phyloP scores from a whole-genome alignment of 768 basidiomycete genomes.

The Boletales sp. region DNA sequence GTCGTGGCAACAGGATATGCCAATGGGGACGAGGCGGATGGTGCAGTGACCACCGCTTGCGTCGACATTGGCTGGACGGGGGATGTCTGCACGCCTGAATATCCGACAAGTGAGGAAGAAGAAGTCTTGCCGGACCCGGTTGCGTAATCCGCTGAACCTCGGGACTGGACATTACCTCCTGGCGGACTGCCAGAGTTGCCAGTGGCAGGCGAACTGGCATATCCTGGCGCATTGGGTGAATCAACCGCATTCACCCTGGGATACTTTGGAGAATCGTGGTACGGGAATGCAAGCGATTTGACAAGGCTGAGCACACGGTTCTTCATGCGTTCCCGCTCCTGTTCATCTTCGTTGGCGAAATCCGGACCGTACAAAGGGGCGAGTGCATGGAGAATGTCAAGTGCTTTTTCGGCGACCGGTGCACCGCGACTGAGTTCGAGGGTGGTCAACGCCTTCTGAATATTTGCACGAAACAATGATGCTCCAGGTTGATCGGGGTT shows the following conservation, averaged over 20 bases:
- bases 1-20: conserved; percentile 18
- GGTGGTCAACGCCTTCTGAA: conserved; percentile 62
- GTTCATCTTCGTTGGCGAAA: conserved; percentile 46
- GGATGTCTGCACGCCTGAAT: conserved; percentile 17
- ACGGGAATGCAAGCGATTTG: conserved; percentile 78
- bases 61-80: conserved; percentile 23
- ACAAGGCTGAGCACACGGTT: conserved; percentile 61
- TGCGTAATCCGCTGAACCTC: conserved; percentile 26
- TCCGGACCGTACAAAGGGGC: conserved; percentile 71
- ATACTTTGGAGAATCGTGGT: conserved; percentile 62
- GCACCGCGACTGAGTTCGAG: conserved; percentile 64
- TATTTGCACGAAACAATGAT: conserved; percentile 69
- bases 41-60: conserved; percentile 13
- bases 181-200: conserved; percentile 58
- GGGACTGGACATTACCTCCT: conserved; percentile 17
- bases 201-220: conserved; percentile 52
- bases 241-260: conserved; percentile 42
- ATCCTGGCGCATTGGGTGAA: conserved; percentile 46
- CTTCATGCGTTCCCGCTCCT: conserved; percentile 57
- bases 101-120: conserved; percentile 27
- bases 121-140: conserved; percentile 17
- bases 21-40: conserved; percentile 24
- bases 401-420: conserved; percentile 71
- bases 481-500: conserved; percentile 80
- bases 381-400: conserved; percentile 65